phyloP scores from a whole-genome alignment of 139 green algal species.

The Picochlorum sp. region DNA sequence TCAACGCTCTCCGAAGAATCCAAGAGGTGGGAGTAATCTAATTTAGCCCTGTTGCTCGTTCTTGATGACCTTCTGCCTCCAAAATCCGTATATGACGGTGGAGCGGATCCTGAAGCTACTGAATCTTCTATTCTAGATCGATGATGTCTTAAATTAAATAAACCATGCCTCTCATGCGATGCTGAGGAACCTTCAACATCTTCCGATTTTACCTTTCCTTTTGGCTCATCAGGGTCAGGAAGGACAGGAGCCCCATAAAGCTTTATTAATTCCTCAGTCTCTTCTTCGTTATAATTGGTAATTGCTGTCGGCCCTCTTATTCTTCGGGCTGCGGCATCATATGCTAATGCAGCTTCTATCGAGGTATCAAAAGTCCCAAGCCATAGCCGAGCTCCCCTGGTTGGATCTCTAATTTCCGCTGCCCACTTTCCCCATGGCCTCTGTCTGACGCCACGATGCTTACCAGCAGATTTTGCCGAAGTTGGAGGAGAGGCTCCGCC shows the following conservation, averaged over 20 bases:
- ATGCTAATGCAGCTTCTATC: slow-evolving; percentile 70
- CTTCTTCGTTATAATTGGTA: slow-evolving; percentile 52
- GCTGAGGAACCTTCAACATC: neutral
- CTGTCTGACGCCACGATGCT: slow-evolving; percentile 64
- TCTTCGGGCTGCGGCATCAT: slow-evolving; percentile 67
- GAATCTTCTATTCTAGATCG: neutral
- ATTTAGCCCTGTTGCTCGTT: neutral
- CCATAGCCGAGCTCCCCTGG: slow-evolving; percentile 73
- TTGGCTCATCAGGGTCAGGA: neutral
- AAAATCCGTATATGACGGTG: neutral
- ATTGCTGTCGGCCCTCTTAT: slow-evolving; percentile 62
- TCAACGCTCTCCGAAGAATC: slow-evolving; percentile 4
- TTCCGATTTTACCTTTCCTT: neutral
- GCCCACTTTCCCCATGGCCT: slow-evolving; percentile 96
- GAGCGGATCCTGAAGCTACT: neutral
- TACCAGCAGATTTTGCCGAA: neutral
- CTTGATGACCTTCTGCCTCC: neutral
- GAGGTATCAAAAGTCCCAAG: slow-evolving; percentile 91
- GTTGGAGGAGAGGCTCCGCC: neutral
- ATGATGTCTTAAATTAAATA: too few relatives aligned
- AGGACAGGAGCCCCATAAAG: slow-evolving; percentile 6
- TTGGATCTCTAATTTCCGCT: slow-evolving; percentile 95
- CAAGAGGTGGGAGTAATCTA: neutral
- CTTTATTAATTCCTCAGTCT: slow-evolving; percentile 6
- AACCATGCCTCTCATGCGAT: neutral